phyloP scores from a whole-genome alignment of 768 basidiomycete species.

The Tulasnella sp. region DNA sequence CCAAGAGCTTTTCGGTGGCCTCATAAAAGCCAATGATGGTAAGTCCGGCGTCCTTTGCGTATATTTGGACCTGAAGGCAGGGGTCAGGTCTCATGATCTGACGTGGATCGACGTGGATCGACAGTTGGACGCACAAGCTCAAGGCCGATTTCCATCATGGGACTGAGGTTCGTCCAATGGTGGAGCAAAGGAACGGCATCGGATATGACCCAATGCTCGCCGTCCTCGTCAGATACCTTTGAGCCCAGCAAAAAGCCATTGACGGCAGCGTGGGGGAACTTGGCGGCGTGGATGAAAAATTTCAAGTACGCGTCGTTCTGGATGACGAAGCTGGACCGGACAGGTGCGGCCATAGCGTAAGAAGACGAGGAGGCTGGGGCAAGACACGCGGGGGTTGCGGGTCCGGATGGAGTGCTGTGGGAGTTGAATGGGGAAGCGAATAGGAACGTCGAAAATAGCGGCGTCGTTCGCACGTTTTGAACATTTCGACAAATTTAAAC shows the following conservation, averaged over 20 bases:
- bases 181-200: slow-evolving; percentile 71
- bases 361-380: background rate
- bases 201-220: slow-evolving; percentile 18
- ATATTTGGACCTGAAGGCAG: slow-evolving; percentile 38
- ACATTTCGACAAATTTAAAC: background rate
- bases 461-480: too few relatives aligned
- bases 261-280: slow-evolving; percentile 61
- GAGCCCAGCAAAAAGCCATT: slow-evolving; percentile 70
- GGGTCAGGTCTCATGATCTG: too few relatives aligned
- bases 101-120: background rate
- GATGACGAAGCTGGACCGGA: background rate
- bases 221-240: slow-evolving; percentile 24
- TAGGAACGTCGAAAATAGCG: too few relatives aligned
- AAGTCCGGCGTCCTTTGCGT: slow-evolving; percentile 43
- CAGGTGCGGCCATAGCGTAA: background rate
- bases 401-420: too few relatives aligned
- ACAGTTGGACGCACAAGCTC: slow-evolving; percentile 43
- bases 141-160: slow-evolving; percentile 78
- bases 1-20: slow-evolving; percentile 51
- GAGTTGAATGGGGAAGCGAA: background rate
- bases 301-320: slow-evolving; percentile 46
- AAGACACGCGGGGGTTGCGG: too few relatives aligned
- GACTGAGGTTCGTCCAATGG: slow-evolving; percentile 72
- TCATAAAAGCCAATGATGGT: slow-evolving; percentile 65
- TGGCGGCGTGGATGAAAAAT: slow-evolving; percentile 65